Evolutionary conservation across 148 eudicot species (phyloP), one percentile per base, ranked within the genome.

Genomic region (Oxyria digyna): DNA sequence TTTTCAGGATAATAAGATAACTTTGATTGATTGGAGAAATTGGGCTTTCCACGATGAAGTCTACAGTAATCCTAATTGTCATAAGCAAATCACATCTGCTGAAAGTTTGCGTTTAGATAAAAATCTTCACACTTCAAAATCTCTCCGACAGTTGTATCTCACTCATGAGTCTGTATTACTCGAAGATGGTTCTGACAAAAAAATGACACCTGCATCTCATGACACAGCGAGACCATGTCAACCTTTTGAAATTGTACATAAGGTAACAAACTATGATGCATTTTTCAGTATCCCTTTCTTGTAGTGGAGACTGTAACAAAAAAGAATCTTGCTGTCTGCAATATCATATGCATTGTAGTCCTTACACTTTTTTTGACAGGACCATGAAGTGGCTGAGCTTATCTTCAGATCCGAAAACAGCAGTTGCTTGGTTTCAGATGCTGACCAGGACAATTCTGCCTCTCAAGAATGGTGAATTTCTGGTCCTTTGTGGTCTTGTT

Each of bases 1-100:
- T 37, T 75, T 71, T 57, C 82, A 93, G 98, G 90, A 80, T 67
- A 76, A 79, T 72, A 62, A 81, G 71, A 62, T 67, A 38, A 69
- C 62, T 15, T 66, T 74, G 41, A 64, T 80, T 62, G 88, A 93
- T 57, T 93, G 98, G 98, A 85, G 88, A 71, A 76, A 81, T 26
- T 93, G 89, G 96, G 72, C 70, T 42, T 82, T 90, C 76, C 57
- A 69, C 71, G 88, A 86, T 32, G 79, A 62, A 69, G 71, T 73
- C 69, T 78, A 75, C 70, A 29, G 59, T 52, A 76, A 68, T 42
- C 20, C 74, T 40, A 42, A 15, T 72, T 72, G 40, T 72, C 67
- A 71, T 71, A 72, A 72, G 59, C 76, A 71, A 76, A 71, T 43
- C 41, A 70, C 48, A 32, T 69, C 74, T 67, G 74, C 74, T 55